Conservation (phyloP, 345 rosid species). For the Sonneratia alba region DNA sequence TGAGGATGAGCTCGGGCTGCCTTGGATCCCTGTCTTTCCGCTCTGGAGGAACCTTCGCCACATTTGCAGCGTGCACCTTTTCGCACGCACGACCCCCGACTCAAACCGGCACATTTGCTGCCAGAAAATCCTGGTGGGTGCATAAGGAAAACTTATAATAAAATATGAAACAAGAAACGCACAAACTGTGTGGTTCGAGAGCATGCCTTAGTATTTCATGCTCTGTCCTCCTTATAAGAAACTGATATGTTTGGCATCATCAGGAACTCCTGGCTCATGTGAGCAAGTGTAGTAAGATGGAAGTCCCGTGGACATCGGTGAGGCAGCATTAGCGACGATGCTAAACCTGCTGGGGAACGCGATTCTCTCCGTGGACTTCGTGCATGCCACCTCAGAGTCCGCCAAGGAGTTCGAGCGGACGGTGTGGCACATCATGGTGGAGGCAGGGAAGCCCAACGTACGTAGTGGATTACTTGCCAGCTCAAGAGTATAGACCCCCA, state of each 20-base stretch:
- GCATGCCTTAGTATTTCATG: background rate
- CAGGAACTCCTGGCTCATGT: conserved; percentile 17
- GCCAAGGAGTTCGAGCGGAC: conserved; percentile 15
- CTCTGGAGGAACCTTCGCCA: conserved; percentile 19
- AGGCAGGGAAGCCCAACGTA: conserved; percentile 30
- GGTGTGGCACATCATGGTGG: conserved; percentile 11
- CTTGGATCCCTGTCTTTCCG: conserved; percentile 12
- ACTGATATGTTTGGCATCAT: background rate
- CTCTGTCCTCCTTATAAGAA: conserved; percentile 6
- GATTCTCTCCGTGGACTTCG: conserved; percentile 22
- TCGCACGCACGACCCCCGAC: conserved; percentile 16
- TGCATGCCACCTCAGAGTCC: conserved; percentile 9
- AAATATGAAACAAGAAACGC: too few relatives aligned
- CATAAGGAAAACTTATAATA: background rate
- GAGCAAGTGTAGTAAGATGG: background rate
- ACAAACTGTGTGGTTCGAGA: too few relatives aligned
- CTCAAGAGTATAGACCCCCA: conserved; percentile 23
- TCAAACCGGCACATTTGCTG: conserved; percentile 8
- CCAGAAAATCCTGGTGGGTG: background rate
- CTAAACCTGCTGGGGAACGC: conserved; percentile 18
- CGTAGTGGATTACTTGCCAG: conserved; percentile 28
- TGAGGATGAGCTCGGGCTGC: conserved; percentile 6
- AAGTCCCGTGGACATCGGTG: conserved; percentile 18
- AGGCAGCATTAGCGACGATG: conserved; percentile 18
- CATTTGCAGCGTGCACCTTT: conserved; percentile 11